Percentiles rank a stretch among this genome's conserved stretches.
Evolutionary conservation across 108 stramenopile species (phyloP).

Genomic region (Asterionellopsis glacialis): DNA sequence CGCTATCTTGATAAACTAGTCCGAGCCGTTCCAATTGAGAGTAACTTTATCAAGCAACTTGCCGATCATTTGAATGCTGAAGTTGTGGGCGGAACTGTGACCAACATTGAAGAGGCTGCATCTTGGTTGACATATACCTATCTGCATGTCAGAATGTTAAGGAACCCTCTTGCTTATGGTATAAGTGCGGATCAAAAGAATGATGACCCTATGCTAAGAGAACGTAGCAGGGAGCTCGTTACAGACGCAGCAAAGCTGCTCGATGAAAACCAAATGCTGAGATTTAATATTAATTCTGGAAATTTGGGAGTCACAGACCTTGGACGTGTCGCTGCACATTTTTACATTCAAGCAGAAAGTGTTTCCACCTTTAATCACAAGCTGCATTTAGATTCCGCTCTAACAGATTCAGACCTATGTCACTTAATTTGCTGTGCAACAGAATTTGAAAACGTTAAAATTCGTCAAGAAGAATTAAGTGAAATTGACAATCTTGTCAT

Average conservation of each 20-base stretch:
- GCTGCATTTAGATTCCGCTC: slow-evolving; percentile 32
- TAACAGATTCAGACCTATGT: slow-evolving; percentile 80
- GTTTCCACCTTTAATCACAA: slow-evolving; percentile 91
- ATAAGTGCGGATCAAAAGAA: slow-evolving; percentile 69
- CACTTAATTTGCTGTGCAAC: slow-evolving; percentile 86
- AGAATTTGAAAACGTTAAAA: slow-evolving; percentile 94
- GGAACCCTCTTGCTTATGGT: slow-evolving; percentile 94
- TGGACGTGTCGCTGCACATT: slow-evolving; percentile 97
- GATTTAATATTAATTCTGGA: slow-evolving; percentile 78
- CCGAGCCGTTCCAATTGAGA: slow-evolving; percentile 92
- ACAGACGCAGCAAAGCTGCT: slow-evolving; percentile 77
- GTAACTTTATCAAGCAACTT: slow-evolving; percentile 88
- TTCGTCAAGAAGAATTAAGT: slow-evolving; percentile 91
- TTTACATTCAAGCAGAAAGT: slow-evolving; percentile 94
- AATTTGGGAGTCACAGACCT: slow-evolving; percentile 90
- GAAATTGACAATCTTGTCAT: slow-evolving; percentile 71
- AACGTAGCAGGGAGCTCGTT: slow-evolving; percentile 67
- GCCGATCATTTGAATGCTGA: slow-evolving; percentile 99
- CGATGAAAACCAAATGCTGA: slow-evolving; percentile 84
- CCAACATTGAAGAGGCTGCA: slow-evolving; percentile 76
- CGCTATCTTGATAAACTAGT: slow-evolving; percentile 94
- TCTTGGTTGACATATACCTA: slow-evolving; percentile 97
- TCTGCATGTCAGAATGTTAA: slow-evolving; percentile 91
- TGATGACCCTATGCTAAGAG: slow-evolving; percentile 66
- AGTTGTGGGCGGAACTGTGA: slow-evolving; percentile 95